These are phyloP conservation scores for Pugionium cornutum DNA, from an alignment of 345 rosid species.

Conservation along the genomic window DNA sequence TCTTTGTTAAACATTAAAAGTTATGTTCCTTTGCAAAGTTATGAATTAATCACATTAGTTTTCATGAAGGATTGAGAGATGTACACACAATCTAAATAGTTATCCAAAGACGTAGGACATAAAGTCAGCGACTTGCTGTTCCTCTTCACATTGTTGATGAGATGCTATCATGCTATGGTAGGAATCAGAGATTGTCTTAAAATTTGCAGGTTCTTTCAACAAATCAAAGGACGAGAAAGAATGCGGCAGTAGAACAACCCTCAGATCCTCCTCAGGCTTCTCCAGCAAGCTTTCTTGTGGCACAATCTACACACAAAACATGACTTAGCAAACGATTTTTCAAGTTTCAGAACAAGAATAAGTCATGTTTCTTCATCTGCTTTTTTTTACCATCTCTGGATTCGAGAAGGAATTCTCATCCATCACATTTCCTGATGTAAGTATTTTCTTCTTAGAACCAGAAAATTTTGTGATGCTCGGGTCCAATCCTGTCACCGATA, in stretches of 20 bases:
- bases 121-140: background rate
- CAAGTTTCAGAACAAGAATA: background rate
- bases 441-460: conserved; percentile 54
- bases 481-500: conserved; percentile 58
- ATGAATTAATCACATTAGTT: too few species aligned
- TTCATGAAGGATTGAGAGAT: too few species aligned
- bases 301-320: conserved; percentile 46
- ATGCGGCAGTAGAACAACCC: conserved; percentile 52
- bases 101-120: background rate
- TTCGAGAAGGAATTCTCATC: conserved; percentile 79
- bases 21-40: too few species aligned
- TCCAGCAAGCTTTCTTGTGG: conserved; percentile 47
- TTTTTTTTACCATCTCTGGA: conserved; percentile 64
- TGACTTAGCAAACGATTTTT: background rate
- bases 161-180: conserved; percentile 15
- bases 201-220: conserved; percentile 42
- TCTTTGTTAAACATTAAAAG: too few species aligned
- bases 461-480: conserved; percentile 41
- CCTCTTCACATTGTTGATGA: conserved; percentile 52
- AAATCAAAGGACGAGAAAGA: conserved; percentile 75
- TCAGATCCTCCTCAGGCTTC: conserved; percentile 47
- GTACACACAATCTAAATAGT: background rate
- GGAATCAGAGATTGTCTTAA: conserved; percentile 43
- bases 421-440: conserved; percentile 61
- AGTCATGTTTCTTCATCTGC: conserved; percentile 1